Evolutionary conservation across 352 stramenopile genomes (phyloP), one percentile per base, ranked within the genome.

Genomic region (Phytophthora multivora): DNA sequence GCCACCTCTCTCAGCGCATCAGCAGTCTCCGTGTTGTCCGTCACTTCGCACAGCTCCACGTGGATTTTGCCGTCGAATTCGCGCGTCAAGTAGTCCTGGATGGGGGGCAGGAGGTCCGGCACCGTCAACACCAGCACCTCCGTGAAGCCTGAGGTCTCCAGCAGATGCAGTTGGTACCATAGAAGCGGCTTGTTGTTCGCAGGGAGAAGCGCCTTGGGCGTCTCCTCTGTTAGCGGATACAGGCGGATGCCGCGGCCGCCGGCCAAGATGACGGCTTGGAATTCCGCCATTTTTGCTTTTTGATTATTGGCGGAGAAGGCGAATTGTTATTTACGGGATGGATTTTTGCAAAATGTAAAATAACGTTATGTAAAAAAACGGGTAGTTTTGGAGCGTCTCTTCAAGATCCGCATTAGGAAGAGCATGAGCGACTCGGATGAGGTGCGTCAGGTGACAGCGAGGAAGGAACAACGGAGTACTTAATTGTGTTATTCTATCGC

Each of bases 11-110:
- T 74, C 36, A 94, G 59, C 30, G 86, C 86, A 23, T 93, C 86
- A 2, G 81, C 86, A 7, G 86, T 93, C 56, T 94, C 85, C 11
- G 63, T 79, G 51, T 88, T 88, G 47, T 89, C 82, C 11, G 85
- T 67, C 26, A 94, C 85, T 31, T 89, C 79, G 53, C 75, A 87
- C 23, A 94, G 54, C 23, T 91, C 83, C 8, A 92, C 72, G 70
- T 89, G 76, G 58, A 94, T 79, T 69, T 90, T 92, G 42, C 85
- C 85, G 60, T 89, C 85, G 66, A 90, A 94, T 53, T 88, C 81
- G 59, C 83, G 81, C 13, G 70, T 83, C 42, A 90, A 57, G 63
- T 90, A 94, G 72, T 91, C 81, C 63, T 90, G 77, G n/a, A 94
- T 76, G 48, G 80, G 52, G 23, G 77, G 59, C 59, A 90, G 60